Evolutionary conservation across 345 rosid species (phyloP).

Genomic region (Camelina laxa): DNA sequence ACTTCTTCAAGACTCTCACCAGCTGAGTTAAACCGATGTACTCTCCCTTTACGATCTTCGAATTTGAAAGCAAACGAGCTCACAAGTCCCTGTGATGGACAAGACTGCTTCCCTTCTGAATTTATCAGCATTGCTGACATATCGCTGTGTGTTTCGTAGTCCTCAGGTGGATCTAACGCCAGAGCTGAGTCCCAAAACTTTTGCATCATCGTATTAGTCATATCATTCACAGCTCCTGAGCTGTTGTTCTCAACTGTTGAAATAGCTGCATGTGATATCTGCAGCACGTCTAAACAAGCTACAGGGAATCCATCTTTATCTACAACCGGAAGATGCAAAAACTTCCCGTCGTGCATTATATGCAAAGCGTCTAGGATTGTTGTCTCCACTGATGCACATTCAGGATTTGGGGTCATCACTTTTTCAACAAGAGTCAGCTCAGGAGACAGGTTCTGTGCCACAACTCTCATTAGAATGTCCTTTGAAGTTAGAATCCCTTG

Average conservation of each 20-base stretch:
- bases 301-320: constrained; percentile 74
- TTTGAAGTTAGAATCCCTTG: constrained; percentile 93
- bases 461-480: constrained; percentile 95
- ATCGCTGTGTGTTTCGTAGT: constrained; percentile 88
- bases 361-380: constrained; percentile 92
- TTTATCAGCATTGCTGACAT: constrained; percentile 63
- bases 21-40: constrained; percentile 68
- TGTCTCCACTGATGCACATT: constrained; percentile 76
- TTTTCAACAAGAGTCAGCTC: constrained; percentile 88
- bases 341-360: constrained; percentile 95
- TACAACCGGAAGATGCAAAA: constrained; percentile 91
- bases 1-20: constrained; percentile 76
- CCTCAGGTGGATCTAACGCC: constrained; percentile 80
- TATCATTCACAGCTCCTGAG: constrained; percentile 81
- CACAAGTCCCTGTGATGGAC: constrained; percentile 75
- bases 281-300: constrained; percentile 86
- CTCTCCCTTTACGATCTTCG: constrained; percentile 77
- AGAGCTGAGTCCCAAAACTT: constrained; percentile 98
- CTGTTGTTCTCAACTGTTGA: constrained; percentile 82
- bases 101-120: constrained; percentile 65
- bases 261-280: constrained; percentile 93
- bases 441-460: constrained; percentile 93
- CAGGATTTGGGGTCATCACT: constrained; percentile 96
- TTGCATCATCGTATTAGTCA: constrained; percentile 92
- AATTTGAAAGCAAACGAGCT: constrained; percentile 84